A percentile compares a stretch with the other conserved stretches of the same genome.
Conservation (phyloP, 257 asterid species). For the Buddleja alternifolia region DNA sequence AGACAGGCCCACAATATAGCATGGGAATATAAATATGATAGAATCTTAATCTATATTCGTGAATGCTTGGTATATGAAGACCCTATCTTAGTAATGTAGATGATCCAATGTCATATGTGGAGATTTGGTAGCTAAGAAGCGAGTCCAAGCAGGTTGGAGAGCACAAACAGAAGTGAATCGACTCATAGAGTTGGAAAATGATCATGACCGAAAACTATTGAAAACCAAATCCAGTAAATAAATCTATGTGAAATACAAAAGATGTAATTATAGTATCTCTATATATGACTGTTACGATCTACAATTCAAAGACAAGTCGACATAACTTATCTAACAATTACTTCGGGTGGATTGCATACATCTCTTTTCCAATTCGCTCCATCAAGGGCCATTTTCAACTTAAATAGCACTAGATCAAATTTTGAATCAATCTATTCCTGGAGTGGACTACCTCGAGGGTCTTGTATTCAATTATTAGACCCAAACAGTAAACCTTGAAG, state of each 20-base stretch:
- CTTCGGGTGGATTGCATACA: neutral
- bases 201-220: neutral
- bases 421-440: neutral
- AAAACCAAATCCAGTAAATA: neutral
- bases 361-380: neutral
- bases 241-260: neutral
- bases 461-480: neutral
- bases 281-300: neutral
- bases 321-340: neutral
- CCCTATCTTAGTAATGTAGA: neutral
- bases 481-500: neutral
- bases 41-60: neutral
- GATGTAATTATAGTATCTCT: neutral
- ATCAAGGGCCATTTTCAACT: neutral
- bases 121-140: neutral
- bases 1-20: too few species aligned
- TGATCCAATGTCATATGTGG: neutral
- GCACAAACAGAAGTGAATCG: neutral
- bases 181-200: neutral
- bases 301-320: neutral
- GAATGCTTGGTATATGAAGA: too few species aligned
- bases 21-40: too few species aligned
- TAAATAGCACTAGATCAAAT: neutral
- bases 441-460: neutral
- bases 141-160: neutral